Base-by-base conservation (phyloP, 495 filamentous ascomycete species). In the Penicillium roqueforti region DNA sequence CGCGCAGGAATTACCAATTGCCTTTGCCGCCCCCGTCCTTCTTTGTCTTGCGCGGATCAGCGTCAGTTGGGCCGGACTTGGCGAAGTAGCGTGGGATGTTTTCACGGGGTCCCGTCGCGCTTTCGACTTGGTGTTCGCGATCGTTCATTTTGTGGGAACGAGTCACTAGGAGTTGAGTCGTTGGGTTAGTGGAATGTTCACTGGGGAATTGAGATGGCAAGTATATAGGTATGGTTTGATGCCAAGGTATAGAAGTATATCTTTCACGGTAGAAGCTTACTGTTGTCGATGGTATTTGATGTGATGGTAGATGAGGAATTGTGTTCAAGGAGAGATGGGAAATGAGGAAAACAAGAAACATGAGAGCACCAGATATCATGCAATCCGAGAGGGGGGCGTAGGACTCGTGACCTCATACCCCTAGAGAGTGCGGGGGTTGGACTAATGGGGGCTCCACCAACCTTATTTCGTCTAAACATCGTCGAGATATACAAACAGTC, bases 1-100 rank as follows among this genome's bases (percentile, higher is more conserved):
- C 8, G 14, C 18, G 18, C 8, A 32, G n/a, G 26, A 7, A 84
- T 70, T 81, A 96, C 92, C 92, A 97, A 71, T 96, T 96, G 68
- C 86, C 89, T 70, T 90, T 93, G 38, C 92, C 92, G 46, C 83
- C 87, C 47, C 92, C 92, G 56, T 96, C 88, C 79, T 97, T 97
- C 85, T 97, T 97, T 59, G 86, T 88, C 81, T 93, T 93, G 72
- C 88, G 88, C 37, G 92, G 93, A 64, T 95, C 87, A 59, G 76
- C 73, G 63, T 91, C 92, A 60, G 83, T 76, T 63, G 86, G 87
- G 58, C 92, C 93, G 29, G 82, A 72, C 80, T 96, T 97, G 65
- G 80, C 90, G 67, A 97, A 97, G 81, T 84, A 97, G 60, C 90
- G 89, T 61, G 93, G 92, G 23, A 95, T 70, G 55, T 86, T 80